These are phyloP conservation scores for Dothideomycetidae sp. DNA, from an alignment of 2,329 filamentous ascomycete genomes.

Conservation along the genomic window DNA sequence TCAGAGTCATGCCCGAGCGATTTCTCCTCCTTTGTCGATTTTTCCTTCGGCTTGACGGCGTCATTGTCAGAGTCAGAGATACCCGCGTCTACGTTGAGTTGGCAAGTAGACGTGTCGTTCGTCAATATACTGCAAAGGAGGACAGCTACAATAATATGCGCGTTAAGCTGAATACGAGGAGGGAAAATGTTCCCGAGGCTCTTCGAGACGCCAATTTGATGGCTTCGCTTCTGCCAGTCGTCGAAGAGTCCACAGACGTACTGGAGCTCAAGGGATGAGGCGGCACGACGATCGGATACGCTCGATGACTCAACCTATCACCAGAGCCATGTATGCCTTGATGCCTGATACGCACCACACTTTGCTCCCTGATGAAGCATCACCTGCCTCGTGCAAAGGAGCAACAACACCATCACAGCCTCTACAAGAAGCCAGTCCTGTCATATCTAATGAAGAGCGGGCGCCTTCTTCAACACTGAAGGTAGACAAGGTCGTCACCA, in stretches of 20 bases:
- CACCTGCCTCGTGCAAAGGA: not conserved
- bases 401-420: too few species aligned
- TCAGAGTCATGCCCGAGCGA: conserved; percentile 80
- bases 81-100: conserved; percentile 91
- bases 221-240: conserved; percentile 51
- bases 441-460: too few species aligned
- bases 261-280: conserved; percentile 21
- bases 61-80: conserved; percentile 74
- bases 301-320: not conserved
- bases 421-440: too few species aligned
- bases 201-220: conserved; percentile 70
- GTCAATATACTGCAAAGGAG: conserved; percentile 86
- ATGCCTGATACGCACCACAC: not conserved
- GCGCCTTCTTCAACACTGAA: too few species aligned
- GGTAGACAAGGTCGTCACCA: too few species aligned
- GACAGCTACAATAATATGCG: conserved; percentile 64
- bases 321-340: not conserved
- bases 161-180: conserved; percentile 38
- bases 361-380: not conserved
- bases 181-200: conserved; percentile 61
- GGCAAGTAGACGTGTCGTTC: conserved; percentile 57
- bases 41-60: conserved; percentile 87
- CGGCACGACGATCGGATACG: not conserved
- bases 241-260: conserved; percentile 52
- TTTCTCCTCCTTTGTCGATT: conserved; percentile 74